Conservation (phyloP, 768 basidiomycete species). For the Tulasnella calospora region DNA sequence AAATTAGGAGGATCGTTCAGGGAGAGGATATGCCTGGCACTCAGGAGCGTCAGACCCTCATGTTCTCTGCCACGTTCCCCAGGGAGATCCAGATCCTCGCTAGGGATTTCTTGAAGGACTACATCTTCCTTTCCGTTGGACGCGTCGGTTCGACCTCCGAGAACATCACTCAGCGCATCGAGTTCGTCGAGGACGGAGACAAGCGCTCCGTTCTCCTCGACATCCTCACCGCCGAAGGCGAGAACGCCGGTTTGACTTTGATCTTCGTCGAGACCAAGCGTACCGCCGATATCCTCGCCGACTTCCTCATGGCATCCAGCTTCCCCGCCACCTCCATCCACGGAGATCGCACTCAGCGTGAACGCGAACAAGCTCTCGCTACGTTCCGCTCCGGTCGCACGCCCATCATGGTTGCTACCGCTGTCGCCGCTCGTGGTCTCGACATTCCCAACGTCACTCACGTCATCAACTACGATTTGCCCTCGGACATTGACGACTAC, state of each 20-base stretch:
- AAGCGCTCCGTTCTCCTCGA: conserved; percentile 96
- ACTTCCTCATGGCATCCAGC: conserved; percentile 79
- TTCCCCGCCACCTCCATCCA: conserved; percentile 95
- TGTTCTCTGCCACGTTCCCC: conserved; percentile 99
- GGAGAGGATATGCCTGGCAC: conserved; percentile 98
- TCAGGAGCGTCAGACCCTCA: conserved; percentile 89
- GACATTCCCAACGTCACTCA: conserved; percentile 99
- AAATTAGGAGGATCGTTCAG: conserved; percentile 96
- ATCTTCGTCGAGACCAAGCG: conserved; percentile 99
- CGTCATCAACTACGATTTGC: conserved; percentile 96
- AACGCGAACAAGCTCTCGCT: conserved; percentile 91
- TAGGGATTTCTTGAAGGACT: conserved; percentile 94
- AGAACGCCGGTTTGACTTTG: conserved; percentile 68
- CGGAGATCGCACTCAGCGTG: conserved; percentile 95
- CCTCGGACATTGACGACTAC: conserved; percentile 98
- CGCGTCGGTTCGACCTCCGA: conserved; percentile 98
- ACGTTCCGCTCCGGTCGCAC: conserved; percentile 94
- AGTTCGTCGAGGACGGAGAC: conserved; percentile 95
- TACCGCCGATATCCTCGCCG: conserved; percentile 98
- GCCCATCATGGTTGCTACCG: conserved; percentile 95
- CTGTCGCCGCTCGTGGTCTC: conserved; percentile 96
- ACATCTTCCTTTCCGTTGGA: conserved; percentile 97
- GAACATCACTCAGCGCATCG: conserved; percentile 98
- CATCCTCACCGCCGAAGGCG: conserved; percentile 74
- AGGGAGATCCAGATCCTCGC: conserved; percentile 97